Evolutionary conservation across 768 basidiomycete genomes (phyloP), one percentile per base, ranked within the genome.

Genomic region (Rhizopogon rudus): DNA sequence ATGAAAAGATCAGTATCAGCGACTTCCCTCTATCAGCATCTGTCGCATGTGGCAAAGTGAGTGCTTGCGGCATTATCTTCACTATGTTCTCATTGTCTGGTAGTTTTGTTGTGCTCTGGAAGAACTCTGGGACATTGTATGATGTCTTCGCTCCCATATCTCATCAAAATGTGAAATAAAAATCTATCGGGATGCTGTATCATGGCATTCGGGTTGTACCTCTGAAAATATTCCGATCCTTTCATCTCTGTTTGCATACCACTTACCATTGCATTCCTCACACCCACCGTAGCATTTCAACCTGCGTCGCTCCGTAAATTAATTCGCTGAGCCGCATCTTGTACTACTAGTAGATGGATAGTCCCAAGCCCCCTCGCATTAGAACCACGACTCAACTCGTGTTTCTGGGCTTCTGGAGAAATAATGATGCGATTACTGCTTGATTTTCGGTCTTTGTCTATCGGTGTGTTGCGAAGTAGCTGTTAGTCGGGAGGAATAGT

Each of bases 1-100:
- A 99, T 67, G 87, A 96, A 73, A 99, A 99, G 75, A 93, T 98
- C 63, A 85, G 91, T 59, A 93, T 99, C 71, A 94, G 91, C 64
- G 87, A 97, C 63, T 99, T 95, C 72, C 82, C 92, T 2, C 73
- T 97, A 46, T 95, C 92, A 64, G 94, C 94, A 25, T 87, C 87
- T 51, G 95, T 98, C 28, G 95, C 96, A 17, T 98, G 96, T 65
- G 96, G 96, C 57, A 98, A 98, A 83, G 95, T 96, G 65, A 62
- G 86, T 61, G 10, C 0, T 20, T 62, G 25, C 14, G 14, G 8
- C 8, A 22, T 44, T 40, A 16, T 40, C 51, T 22, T 44, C 44
- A 29, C 33, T 58, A 33, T 10, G 39, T 16, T 17, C 54, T 52
- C 43, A 35, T 53, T 6, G 14, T 55, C 37, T 20, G 40, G 35